These are phyloP conservation scores for Raphanus raphanistrum DNA, from an alignment of 345 rosid genomes.

Conservation along the genomic window DNA sequence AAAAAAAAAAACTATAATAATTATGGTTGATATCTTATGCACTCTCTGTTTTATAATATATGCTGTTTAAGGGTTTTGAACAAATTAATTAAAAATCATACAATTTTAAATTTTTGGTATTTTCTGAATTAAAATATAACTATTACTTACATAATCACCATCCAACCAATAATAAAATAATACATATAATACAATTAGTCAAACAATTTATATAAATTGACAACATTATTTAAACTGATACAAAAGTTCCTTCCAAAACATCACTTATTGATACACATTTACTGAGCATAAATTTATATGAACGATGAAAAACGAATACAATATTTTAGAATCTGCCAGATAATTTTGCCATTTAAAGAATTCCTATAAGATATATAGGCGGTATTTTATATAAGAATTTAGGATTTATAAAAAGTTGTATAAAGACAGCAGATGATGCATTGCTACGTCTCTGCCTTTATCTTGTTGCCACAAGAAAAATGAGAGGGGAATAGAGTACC, in stretches of 20 bases:
- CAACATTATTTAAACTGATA: neutral
- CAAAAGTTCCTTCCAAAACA: neutral
- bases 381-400: neutral
- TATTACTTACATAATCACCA: neutral
- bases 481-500: slow-evolving; percentile 17
- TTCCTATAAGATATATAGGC: neutral
- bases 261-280: neutral
- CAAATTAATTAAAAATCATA: too few relatives aligned
- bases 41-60: neutral
- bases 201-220: neutral
- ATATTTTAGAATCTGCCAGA: neutral
- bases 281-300: neutral
- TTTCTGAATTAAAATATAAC: too few relatives aligned
- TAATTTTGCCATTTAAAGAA: neutral
- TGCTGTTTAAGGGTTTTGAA: neutral
- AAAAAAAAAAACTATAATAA: neutral
- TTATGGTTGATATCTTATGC: neutral
- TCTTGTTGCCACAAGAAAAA: slow-evolving; percentile 26
- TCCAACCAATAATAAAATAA: neutral
- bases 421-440: slow-evolving; percentile 7
- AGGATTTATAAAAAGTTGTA: neutral
- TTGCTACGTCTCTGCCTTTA: slow-evolving; percentile 38
- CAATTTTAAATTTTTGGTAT: too few relatives aligned
- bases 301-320: neutral
- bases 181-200: too few relatives aligned